Conservation (phyloP, 1,284 basidiomycete genomes). For the Puccinia horiana region DNA sequence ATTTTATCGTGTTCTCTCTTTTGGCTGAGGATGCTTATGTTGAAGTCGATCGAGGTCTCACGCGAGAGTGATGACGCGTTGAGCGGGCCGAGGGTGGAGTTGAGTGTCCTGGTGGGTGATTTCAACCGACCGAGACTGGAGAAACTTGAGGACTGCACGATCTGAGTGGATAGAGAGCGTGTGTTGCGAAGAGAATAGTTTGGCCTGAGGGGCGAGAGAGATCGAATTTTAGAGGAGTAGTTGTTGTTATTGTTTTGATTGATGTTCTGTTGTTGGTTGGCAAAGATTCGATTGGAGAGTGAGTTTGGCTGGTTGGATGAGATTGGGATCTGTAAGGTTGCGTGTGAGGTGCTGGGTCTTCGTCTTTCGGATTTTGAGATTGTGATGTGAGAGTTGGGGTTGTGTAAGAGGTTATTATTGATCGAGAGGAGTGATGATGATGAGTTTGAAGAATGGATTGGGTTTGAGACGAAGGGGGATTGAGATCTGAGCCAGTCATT, state of each 20-base stretch:
- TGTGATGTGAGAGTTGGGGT: not conserved
- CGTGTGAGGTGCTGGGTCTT: conserved; percentile 15
- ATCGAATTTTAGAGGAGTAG: conserved; percentile 2
- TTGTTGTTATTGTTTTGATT: not conserved
- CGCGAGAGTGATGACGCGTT: not conserved
- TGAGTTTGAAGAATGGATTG: not conserved
- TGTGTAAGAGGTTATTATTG: not conserved
- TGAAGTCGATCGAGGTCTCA: not conserved
- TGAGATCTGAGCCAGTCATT: conserved; percentile 30
- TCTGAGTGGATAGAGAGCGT: not conserved
- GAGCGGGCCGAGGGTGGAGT: not conserved
- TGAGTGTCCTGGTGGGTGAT: not conserved
- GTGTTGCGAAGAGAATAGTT: not conserved
- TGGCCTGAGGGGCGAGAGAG: conserved; percentile 27
- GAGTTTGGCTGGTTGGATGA: conserved; percentile 29
- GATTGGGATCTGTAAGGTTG: conserved; percentile 32
- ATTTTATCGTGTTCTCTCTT: conserved; percentile 34
- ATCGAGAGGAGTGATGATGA: conserved; percentile 13
- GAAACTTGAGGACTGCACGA: not conserved
- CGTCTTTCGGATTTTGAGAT: conserved; percentile 5
- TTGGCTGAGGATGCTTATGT: not conserved
- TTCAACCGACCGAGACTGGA: not conserved
- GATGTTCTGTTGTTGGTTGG: not conserved
- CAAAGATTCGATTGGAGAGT: conserved; percentile 20
- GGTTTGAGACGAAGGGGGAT: conserved; percentile 34